Conservation (phyloP, 2,329 filamentous ascomycete genomes). For the Cladosporium sp. region DNA sequence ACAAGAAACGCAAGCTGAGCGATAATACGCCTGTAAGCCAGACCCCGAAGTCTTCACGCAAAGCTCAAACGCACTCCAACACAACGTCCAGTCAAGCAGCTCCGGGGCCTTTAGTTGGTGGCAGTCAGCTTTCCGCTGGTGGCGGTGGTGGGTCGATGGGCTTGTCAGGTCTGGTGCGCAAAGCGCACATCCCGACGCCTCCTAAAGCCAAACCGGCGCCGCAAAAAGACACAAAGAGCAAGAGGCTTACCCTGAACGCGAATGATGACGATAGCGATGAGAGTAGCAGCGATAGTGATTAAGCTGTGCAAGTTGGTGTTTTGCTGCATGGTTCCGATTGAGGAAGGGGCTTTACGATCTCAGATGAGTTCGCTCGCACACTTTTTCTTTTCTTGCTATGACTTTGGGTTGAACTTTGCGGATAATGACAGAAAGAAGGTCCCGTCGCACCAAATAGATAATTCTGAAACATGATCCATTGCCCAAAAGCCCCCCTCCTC, state of each 20-base stretch:
- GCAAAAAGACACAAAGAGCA: neutral
- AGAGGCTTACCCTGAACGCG: neutral
- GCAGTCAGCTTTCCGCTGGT: neutral
- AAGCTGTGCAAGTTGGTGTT: neutral
- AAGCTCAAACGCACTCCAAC: neutral
- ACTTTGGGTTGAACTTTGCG: too few species aligned
- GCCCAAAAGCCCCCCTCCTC: neutral
- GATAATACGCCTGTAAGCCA: neutral
- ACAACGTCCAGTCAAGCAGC: neutral
- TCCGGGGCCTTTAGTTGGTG: neutral
- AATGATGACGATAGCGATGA: constrained; percentile 9
- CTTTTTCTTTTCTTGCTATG: too few species aligned
- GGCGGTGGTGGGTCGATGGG: neutral
- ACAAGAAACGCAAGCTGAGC: neutral
- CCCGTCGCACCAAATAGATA: neutral
- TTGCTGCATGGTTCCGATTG: neutral
- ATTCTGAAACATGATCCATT: neutral
- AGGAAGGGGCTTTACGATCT: neutral
- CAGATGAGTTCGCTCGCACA: neutral
- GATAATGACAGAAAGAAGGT: too few species aligned
- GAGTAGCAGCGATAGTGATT: constrained; percentile 3
- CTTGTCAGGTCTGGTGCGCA: constrained; percentile 4
- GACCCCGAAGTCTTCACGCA: neutral
- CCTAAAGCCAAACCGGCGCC: constrained; percentile 5
- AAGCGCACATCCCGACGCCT: constrained; percentile 9